These are phyloP conservation scores for Apiospora saccharicola DNA, from an alignment of 2,329 filamentous ascomycete species.

Conservation along the genomic window DNA sequence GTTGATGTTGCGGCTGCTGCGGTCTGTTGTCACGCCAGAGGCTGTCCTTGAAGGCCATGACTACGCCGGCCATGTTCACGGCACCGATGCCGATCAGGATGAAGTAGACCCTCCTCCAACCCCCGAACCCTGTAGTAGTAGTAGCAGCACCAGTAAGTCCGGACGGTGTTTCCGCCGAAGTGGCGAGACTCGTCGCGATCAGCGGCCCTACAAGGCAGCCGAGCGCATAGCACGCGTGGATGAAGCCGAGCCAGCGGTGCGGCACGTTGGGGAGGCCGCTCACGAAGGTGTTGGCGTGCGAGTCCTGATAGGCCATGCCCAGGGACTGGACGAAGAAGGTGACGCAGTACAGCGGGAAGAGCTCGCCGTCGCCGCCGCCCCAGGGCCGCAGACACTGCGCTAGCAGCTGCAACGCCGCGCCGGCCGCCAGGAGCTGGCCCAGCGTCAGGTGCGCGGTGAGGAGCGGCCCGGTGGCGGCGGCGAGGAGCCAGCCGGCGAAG, in stretches of 20 bases:
- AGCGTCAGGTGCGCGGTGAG: constrained; percentile 60
- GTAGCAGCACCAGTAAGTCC: no score
- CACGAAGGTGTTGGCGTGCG: constrained; percentile 69
- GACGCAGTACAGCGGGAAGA: constrained; percentile 61
- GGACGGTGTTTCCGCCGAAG: constrained; percentile 31
- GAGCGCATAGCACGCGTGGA: constrained; percentile 68
- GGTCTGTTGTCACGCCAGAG: constrained; percentile 36
- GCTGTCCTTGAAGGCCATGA: constrained; percentile 58
- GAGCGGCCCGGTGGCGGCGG: constrained; percentile 63
- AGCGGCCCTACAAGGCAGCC: constrained; percentile 66
- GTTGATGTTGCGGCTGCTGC: not conserved
- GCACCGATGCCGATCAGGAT: constrained; percentile 61
- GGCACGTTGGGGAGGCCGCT: constrained; percentile 55
- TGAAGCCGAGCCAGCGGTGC: constrained; percentile 68
- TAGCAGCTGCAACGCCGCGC: constrained; percentile 61
- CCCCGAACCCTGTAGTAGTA: constrained; percentile 31
- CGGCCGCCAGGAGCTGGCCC: constrained; percentile 63
- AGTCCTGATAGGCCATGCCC: constrained; percentile 70
- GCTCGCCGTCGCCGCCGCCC: constrained; percentile 47
- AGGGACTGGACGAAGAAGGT: constrained; percentile 66
- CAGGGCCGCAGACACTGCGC: constrained; percentile 63
- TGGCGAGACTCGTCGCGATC: constrained; percentile 58
- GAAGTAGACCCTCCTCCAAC: constrained; percentile 65
- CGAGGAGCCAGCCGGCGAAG: constrained; percentile 67
- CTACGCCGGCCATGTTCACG: constrained; percentile 56